Evolutionary conservation across 108 stramenopile genomes (phyloP).

Genomic region (Skeletonema menzelii): DNA sequence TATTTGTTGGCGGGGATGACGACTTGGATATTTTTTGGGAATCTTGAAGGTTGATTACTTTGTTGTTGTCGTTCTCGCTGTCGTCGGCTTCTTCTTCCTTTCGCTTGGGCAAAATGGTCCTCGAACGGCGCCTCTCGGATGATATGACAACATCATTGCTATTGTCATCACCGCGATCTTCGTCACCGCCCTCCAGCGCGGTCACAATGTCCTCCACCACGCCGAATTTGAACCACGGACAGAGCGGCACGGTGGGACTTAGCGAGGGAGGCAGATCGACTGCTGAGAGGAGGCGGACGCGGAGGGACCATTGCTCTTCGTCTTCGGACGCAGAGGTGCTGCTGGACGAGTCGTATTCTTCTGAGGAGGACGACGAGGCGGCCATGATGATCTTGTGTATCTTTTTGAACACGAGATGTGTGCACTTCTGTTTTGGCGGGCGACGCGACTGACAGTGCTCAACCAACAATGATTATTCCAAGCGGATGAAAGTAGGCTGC

Average conservation of each 20-base stretch:
- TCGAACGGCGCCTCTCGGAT: background rate
- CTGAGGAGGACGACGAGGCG: background rate
- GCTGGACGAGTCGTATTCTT: background rate
- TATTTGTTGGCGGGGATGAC: no score
- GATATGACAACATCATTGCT: background rate
- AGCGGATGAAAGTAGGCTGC: no score
- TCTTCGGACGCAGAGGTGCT: background rate
- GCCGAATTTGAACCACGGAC: slow-evolving; percentile 75
- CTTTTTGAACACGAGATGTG: background rate
- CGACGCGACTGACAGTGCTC: no score
- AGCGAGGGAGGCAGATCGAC: slow-evolving; percentile 72
- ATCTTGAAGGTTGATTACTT: background rate
- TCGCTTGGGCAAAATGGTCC: background rate
- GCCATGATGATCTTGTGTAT: background rate
- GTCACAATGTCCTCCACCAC: slow-evolving; percentile 43
- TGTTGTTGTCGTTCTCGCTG: background rate
- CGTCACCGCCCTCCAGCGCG: background rate
- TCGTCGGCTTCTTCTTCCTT: background rate
- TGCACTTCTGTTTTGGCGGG: background rate
- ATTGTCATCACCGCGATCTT: background rate
- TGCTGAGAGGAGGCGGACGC: slow-evolving; percentile 63
- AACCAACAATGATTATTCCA: no score
- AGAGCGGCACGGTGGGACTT: slow-evolving; percentile 67
- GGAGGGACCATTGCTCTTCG: slow-evolving; percentile 54
- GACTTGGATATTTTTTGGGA: no score